A percentile compares a stretch with the other conserved stretches of the same genome.
phyloP scores from a whole-genome alignment of 768 basidiomycete genomes.

The Suillus placidus region DNA sequence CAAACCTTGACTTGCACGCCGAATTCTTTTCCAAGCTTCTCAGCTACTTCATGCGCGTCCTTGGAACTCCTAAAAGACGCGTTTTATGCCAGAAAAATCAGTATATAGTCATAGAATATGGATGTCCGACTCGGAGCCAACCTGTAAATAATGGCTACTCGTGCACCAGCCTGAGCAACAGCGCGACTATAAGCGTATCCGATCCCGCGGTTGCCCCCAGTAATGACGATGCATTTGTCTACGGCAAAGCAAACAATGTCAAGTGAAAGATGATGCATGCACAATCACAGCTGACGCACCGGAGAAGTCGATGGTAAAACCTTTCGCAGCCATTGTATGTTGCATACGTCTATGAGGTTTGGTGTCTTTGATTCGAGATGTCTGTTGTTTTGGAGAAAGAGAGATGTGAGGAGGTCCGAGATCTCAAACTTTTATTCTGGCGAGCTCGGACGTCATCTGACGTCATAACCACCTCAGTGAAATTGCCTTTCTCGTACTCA shows the following conservation, averaged over 20 bases:
- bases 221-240: conserved; percentile 59
- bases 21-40: conserved; percentile 50
- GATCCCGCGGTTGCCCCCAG: conserved; percentile 65
- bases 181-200: conserved; percentile 57
- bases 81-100: not conserved
- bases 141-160: conserved; percentile 68
- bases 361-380: not conserved
- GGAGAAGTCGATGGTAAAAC: not conserved
- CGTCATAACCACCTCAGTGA: not conserved
- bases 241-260: not conserved
- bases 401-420: not conserved
- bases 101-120: not conserved
- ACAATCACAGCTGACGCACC: not conserved
- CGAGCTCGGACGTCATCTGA: too few relatives aligned
- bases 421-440: too few relatives aligned
- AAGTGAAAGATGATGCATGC: not conserved
- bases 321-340: not conserved
- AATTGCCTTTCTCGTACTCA: not conserved
- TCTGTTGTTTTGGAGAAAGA: not conserved
- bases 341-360: not conserved
- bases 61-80: conserved; percentile 41
- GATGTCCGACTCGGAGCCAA: conserved; percentile 12
- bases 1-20: conserved; percentile 43
- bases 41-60: conserved; percentile 51
- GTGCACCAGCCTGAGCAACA: conserved; percentile 55